phyloP scores from a whole-genome alignment of 2,329 filamentous ascomycete genomes.

The Fusarium sp. region DNA sequence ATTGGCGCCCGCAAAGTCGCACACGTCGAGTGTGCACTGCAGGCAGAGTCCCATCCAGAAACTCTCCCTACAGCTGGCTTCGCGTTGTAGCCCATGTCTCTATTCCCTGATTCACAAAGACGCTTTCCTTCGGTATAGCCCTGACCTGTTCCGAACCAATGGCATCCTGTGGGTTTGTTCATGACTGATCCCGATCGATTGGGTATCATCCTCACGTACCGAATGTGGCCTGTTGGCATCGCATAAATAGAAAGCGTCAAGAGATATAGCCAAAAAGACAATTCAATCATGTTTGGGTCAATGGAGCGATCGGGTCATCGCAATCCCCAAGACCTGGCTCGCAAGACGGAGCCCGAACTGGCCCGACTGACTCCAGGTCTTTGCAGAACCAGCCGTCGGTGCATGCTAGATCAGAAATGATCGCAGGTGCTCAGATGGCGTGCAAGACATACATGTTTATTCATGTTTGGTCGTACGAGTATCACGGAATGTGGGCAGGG shows the following conservation, averaged over 20 bases:
- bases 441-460: neutral
- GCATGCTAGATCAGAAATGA: too few relatives aligned
- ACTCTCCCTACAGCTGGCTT: neutral
- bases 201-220: neutral
- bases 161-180: too few relatives aligned
- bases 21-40: neutral
- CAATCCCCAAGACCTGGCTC: neutral
- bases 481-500: neutral
- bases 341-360: neutral
- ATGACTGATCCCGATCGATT: too few relatives aligned
- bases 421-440: too few relatives aligned
- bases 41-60: neutral
- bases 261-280: neutral
- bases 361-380: neutral
- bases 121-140: neutral
- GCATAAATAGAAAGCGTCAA: neutral
- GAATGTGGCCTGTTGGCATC: neutral
- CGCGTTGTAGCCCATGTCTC: neutral
- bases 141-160: too few relatives aligned
- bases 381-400: too few relatives aligned
- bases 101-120: neutral
- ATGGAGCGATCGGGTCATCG: too few relatives aligned
- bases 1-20: neutral
- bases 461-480: neutral
- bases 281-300: neutral